Evolutionary conservation across 169 alveolate species (phyloP).

Genomic region (Sarcocystis neurona): DNA sequence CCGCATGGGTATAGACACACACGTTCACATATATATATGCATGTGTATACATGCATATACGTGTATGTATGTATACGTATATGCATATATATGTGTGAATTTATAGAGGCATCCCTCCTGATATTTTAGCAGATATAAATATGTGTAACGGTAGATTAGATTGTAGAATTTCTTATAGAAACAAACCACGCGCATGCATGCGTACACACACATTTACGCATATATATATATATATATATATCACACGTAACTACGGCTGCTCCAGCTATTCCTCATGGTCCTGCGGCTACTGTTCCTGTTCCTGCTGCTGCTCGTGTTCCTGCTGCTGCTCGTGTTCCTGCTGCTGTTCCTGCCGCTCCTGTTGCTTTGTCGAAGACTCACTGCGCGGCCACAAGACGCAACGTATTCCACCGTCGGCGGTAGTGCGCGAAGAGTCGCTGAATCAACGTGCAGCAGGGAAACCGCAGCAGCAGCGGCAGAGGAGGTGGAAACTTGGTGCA

Average conservation of each 20-base stretch:
- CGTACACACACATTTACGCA: not conserved
- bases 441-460: not conserved
- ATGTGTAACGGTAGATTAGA: not conserved
- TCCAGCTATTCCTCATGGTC: not conserved
- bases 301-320: not conserved
- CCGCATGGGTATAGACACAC: too few relatives aligned
- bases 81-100: too few relatives aligned
- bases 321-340: not conserved
- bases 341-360: not conserved
- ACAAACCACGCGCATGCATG: not conserved
- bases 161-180: not conserved
- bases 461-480: not conserved
- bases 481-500: not conserved
- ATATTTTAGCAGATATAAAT: too few relatives aligned
- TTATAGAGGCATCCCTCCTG: too few relatives aligned
- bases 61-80: not conserved
- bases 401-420: not conserved
- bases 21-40: not conserved
- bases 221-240: too few relatives aligned
- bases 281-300: not conserved
- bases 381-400: conserved; percentile 5
- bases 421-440: not conserved
- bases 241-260: not conserved
- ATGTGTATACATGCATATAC: not conserved
- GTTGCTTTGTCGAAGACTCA: not conserved